phyloP scores from a whole-genome alignment of 78 protist genomes.

The Acrasis kona region DNA sequence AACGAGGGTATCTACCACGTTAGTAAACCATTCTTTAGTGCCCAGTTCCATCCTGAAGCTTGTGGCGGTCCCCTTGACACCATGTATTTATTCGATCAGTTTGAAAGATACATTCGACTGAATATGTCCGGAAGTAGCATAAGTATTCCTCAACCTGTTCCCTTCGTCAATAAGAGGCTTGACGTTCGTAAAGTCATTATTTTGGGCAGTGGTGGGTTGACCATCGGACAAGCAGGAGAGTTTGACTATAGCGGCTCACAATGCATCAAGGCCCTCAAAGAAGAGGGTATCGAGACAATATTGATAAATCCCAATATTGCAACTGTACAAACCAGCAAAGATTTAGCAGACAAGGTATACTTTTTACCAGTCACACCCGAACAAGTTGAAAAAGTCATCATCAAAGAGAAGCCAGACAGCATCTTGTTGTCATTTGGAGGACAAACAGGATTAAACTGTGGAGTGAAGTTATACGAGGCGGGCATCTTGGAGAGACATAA shows the following conservation, averaged over 20 bases:
- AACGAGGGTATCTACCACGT: conserved; percentile 89
- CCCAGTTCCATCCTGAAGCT: conserved; percentile 98
- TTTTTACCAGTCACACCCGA: conserved; percentile 87
- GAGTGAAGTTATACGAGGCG: conserved; percentile 63
- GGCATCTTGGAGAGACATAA: conserved; percentile 51
- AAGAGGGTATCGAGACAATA: conserved; percentile 81
- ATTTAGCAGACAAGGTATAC: conserved; percentile 88
- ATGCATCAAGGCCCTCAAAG: conserved; percentile 88
- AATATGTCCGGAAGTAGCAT: too few relatives aligned
- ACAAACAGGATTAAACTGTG: conserved; percentile 95
- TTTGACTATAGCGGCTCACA: conserved; percentile 95
- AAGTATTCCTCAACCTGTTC: neutral
- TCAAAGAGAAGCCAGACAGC: conserved; percentile 87
- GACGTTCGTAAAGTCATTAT: conserved; percentile 77
- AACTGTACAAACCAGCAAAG: conserved; percentile 85
- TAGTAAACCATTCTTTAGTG: conserved; percentile 74
- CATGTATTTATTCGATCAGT: conserved; percentile 81
- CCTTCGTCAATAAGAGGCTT: too few relatives aligned
- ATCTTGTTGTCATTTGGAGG: conserved; percentile 91
- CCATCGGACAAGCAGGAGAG: conserved; percentile 98
- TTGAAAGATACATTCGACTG: conserved; percentile 37
- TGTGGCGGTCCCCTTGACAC: conserved; percentile 91
- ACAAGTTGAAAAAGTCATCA: conserved; percentile 69
- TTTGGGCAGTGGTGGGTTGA: conserved; percentile 91
- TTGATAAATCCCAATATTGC: conserved; percentile 96